Evolutionary conservation across 371 early-diverging fungal species (phyloP).

Genomic region (Apophysomyces ossiformis): DNA sequence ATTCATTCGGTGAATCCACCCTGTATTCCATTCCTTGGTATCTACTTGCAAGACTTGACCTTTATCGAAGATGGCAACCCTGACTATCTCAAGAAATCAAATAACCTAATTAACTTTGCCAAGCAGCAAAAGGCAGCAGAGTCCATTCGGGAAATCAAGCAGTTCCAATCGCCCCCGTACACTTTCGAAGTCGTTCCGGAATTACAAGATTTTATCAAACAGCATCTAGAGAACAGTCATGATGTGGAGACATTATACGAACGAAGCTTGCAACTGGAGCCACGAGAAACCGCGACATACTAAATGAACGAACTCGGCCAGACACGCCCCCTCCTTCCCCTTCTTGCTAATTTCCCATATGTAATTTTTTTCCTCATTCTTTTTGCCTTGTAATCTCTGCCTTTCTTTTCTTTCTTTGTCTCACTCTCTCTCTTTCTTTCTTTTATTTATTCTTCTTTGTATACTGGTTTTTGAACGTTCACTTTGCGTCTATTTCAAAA

Average conservation of each 20-base stretch:
- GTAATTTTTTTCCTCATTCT: background rate
- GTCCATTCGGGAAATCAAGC: conserved; percentile 87
- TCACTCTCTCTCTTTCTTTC: conserved; percentile 2
- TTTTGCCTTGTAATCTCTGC: background rate
- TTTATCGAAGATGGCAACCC: conserved; percentile 94
- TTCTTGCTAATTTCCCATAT: conserved; percentile 1
- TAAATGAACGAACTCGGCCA: background rate
- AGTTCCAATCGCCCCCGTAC: conserved; percentile 87
- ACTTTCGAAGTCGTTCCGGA: conserved; percentile 74
- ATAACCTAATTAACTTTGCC: conserved; percentile 84
- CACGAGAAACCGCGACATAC: conserved; percentile 37
- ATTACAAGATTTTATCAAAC: conserved; percentile 79
- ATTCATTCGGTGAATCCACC: conserved; percentile 87
- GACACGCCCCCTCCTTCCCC: conserved; percentile 5
- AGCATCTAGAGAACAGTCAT: conserved; percentile 52
- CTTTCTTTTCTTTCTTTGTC: conserved; percentile 1
- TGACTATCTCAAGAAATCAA: conserved; percentile 65
- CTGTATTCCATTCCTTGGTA: conserved; percentile 89
- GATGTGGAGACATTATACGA: conserved; percentile 71
- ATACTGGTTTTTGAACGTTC: no score
- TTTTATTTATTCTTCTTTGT: background rate
- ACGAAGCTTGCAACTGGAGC: conserved; percentile 69
- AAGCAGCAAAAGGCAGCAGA: conserved; percentile 87
- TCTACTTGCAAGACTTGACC: conserved; percentile 88
- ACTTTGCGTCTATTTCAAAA: no score